Base-by-base conservation (phyloP, 1,139 yeast species). In the Blastobotrys capitulatus region DNA sequence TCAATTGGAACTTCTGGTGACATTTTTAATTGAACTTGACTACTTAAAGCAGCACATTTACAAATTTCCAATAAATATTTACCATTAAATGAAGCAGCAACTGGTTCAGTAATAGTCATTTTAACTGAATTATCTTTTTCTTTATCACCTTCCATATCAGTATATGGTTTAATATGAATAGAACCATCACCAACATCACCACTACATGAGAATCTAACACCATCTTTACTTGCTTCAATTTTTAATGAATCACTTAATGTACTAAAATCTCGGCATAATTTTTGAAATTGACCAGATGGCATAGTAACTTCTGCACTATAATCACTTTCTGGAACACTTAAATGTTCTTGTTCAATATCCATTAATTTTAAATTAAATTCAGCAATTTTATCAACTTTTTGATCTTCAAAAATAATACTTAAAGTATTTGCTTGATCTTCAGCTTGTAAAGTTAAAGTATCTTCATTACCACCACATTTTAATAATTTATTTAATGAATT, bases 311-410 rank as follows among this genome's bases (percentile, higher is more conserved):
- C 83, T 46, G 95, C 82, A 64, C 87, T 94, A 68, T 86, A 86
- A 57, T 88, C 95, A 80, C 89, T 83, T 60, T 89, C 97, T 60
- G 95, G 98, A 66, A 92, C 87, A 62, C 87, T 84, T 64, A 92
- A 79, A 72, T 87, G 88, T 65, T 92, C 97, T 55, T 95, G 87
- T 67, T 92, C 98, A 61, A 92, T 88, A 65, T 92, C 96, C 96
- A 92, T 89, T 67, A 92, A 78, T 69, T 90, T 89, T 66, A 94
- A 78, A 51, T 86, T 80, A 71, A 87, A 92, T 73, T 92, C 97
- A 56, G 96, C 85, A 57, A 92, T 86, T 66, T 96, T 80, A 65
- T 90, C 97, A 70, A 82, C 87, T 70, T 80, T 82, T 60, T 85
- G 80, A 69, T 90, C 97, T 74, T 92, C 98, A 65, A 92, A 90